Base-by-base conservation (phyloP, 768 basidiomycete genomes). In the Auricularia sp. region DNA sequence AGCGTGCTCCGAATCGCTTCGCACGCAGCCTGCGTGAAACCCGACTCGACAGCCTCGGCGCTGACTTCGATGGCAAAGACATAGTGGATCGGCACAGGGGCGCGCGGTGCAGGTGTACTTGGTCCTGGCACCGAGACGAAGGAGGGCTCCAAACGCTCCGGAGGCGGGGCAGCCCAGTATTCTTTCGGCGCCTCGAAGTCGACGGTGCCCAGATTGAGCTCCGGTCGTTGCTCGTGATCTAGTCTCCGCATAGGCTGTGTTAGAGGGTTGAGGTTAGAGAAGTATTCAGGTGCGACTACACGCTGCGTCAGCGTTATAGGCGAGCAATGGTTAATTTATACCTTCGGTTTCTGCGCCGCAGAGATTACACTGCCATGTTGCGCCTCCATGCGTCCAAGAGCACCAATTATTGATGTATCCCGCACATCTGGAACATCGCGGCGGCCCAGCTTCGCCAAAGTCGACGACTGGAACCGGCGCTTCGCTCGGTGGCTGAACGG, bases 331-430 rank as follows among this genome's bases (percentile, higher is more conserved):
- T 7, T 7, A 42, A 42, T 42, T 71, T 87, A 69, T 68, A 95
- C 96, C 94, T 78, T 85, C 81, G n/a, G 90, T 93, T 71, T 89
- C 84, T 68, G 86, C 83, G 2, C 79, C 76, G 75, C 97, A 99
- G 16, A 99, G 72, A 78, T 98, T 98, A 73, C 97, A 99, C 69
- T 81, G 86, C 92, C 95, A 99, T 68, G 81, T 84, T 65, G 82
- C 81, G 4, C 97, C 97, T 2, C 90, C 90, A 8, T 88, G 82
- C 21, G 83, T 76, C 86, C 92, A 99, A 33, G 78, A 78, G 73
- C 88, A 93, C 93, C 93, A 98, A 0, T 94, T 90, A 71, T 98
- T 98, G 69, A 99, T 80, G 73, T 98, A 99, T 0, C 82, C 91
- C 68, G 91, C 81, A 74, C 97, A 99, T 39, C 83, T 79, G 56